Evolutionary conservation across 768 basidiomycete species (phyloP).

Genomic region (Russula abietina): DNA sequence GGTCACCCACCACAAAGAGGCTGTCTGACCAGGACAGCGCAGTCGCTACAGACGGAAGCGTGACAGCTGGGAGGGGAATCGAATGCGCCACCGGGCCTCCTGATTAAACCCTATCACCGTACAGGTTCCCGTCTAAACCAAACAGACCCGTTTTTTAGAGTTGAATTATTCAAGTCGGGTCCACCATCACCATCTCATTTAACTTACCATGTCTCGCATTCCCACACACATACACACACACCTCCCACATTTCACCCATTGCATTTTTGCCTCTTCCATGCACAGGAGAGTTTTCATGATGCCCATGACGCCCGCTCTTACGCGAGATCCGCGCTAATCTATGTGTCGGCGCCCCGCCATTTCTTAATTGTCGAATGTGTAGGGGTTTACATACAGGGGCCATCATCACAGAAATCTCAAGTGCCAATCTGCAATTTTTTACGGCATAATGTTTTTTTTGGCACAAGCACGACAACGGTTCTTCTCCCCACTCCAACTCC

Average conservation of each 20-base stretch:
- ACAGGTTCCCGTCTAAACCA: neutral
- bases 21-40: neutral
- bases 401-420: neutral
- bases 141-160: neutral
- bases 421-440: slow-evolving; percentile 5
- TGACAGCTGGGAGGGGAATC: neutral
- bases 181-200: too few species aligned
- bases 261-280: neutral
- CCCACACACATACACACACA: neutral
- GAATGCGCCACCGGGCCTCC: neutral
- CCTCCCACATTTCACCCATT: neutral
- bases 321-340: neutral
- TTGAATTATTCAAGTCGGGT: neutral
- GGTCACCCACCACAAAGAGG: neutral
- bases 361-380: neutral
- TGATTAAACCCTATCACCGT: neutral
- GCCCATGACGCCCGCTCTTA: neutral
- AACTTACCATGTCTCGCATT: too few species aligned
- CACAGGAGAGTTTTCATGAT: neutral
- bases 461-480: slow-evolving; percentile 3
- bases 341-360: slow-evolving; percentile 8
- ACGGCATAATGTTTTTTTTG: slow-evolving; percentile 7
- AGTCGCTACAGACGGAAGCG: neutral
- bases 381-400: neutral
- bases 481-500: neutral